Evolutionary conservation across 2,329 filamentous ascomycete species (phyloP), one percentile per base, ranked within the genome.

Genomic region (Diplodia intermedia): DNA sequence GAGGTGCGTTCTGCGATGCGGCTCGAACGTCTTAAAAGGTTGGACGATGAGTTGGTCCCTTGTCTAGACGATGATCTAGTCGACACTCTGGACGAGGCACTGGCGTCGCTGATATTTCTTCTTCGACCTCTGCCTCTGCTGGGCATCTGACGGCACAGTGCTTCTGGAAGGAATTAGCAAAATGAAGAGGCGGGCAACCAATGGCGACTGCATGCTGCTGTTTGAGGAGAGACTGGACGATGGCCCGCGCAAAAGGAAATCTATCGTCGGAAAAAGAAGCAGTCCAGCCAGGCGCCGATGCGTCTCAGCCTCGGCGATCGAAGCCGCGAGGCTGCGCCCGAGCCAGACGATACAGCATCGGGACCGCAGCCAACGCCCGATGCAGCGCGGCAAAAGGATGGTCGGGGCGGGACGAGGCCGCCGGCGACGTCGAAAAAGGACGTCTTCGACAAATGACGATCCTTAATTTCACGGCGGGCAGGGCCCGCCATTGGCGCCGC

Each of bases 51-150:
- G 56, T 52, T 63, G 38, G 66, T 68, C 47, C 60, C 60, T 57
- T 49, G 57, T 63, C 66, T 23, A n/a, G 66, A 68, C 23, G 66
- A 55, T 50, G 66, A 68, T 57, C 66, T 68, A 65, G 60, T 53
- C 52, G 66, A 63, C 43, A 65, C 66, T 63, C 66, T 68, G 29
- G 66, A 68, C 56, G 60, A 63, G 60, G 66, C 60, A 65, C 60
- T 65, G 50, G 57, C 52, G 60, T 65, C 66, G 60, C 60, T 68
- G 66, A 57, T 68, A 68, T 68, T 68, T 68, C 66, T 68, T 68
- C 66, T 68, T 47, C 66, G 57, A 26, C 60, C 23, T 68, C 66
- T 65, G 33, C 66, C 66, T 65, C 66, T 20, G 43, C 43, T 68
- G 66, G 57, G 66, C 66, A 68, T 68, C 66, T 68, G 66, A 68